phyloP scores from a whole-genome alignment of 1,284 basidiomycete species.

The Peniophora sp. region DNA sequence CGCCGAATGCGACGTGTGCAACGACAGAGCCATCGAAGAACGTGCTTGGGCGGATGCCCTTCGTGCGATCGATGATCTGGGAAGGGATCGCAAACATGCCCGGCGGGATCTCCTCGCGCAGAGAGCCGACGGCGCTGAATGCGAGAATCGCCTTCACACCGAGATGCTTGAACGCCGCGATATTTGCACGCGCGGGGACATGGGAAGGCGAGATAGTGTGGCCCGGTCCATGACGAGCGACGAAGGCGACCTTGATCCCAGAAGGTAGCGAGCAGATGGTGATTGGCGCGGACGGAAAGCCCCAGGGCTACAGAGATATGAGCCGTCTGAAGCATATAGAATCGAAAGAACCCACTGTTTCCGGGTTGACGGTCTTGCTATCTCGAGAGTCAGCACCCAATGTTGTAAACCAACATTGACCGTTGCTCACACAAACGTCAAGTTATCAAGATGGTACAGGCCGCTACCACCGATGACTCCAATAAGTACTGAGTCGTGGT shows the following conservation, averaged over 20 bases:
- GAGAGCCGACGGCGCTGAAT: conserved; percentile 94
- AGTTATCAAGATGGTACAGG: conserved; percentile 84
- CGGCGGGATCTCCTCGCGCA: conserved; percentile 90
- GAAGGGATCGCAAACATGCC: conserved; percentile 86
- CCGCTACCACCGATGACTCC: conserved; percentile 85
- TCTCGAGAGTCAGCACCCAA: background rate
- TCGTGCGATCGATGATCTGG: conserved; percentile 97
- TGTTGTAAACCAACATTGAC: background rate
- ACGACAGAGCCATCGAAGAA: conserved; percentile 89
- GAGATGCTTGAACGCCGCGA: conserved; percentile 89
- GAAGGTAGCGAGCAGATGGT: conserved; percentile 78
- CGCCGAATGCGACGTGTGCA: conserved; percentile 91
- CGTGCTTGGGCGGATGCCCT: conserved; percentile 77
- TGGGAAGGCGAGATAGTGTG: conserved; percentile 73
- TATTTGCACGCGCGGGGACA: conserved; percentile 87
- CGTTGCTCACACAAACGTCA: conserved; percentile 64
- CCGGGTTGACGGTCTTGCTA: conserved; percentile 64
- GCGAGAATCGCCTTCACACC: conserved; percentile 88
- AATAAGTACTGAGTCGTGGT: conserved; percentile 48
- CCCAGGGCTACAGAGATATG: conserved; percentile 79
- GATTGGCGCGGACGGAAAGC: conserved; percentile 86
- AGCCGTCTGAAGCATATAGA: background rate
- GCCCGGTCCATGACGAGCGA: conserved; percentile 81
- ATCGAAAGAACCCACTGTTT: conserved; percentile 43
- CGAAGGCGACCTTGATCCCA: conserved; percentile 79